A percentile compares a stretch with the other conserved stretches of the same genome.
phyloP scores from a whole-genome alignment of 2,329 filamentous ascomycete genomes.

The Colletotrichum horii region DNA sequence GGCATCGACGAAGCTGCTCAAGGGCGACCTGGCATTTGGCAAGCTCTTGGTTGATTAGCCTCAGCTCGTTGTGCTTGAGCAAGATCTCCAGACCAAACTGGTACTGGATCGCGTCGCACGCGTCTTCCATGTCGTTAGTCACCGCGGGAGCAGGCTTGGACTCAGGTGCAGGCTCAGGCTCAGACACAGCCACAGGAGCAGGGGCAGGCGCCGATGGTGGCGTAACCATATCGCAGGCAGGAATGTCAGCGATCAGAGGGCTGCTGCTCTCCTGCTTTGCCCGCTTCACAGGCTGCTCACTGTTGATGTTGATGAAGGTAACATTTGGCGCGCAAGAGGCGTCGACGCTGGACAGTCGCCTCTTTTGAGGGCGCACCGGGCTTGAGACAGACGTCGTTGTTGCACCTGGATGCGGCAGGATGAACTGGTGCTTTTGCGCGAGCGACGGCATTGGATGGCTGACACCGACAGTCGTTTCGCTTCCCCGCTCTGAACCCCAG shows the following conservation, averaged over 20 bases:
- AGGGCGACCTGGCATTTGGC: constrained; percentile 93
- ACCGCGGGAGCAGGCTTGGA: constrained; percentile 13
- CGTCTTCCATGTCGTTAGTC: constrained; percentile 49
- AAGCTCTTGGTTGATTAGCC: constrained; percentile 93
- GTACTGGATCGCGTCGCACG: constrained; percentile 78
- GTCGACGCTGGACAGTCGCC: constrained; percentile 41
- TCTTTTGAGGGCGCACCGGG: constrained; percentile 40
- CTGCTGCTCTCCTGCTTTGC: constrained; percentile 32
- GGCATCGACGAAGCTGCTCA: constrained; percentile 91
- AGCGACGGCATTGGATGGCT: constrained; percentile 44
- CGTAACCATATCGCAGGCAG: constrained; percentile 7
- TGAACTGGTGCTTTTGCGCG: constrained; percentile 36
- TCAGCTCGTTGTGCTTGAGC: constrained; percentile 91
- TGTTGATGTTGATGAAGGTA: constrained; percentile 27
- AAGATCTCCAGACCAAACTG: constrained; percentile 92
- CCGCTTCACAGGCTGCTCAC: constrained; percentile 42
- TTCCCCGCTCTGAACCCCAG: constrained; percentile 64
- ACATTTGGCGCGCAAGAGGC: constrained; percentile 25
- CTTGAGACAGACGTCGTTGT: constrained; percentile 23
- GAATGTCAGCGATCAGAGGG: constrained; percentile 1
- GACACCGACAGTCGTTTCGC: constrained; percentile 54
- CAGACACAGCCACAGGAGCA: constrained; percentile 19
- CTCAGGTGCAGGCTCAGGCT: constrained; percentile 11
- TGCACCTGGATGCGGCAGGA: constrained; percentile 29
- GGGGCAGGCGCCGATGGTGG: constrained; percentile 20